Conservation (phyloP, 805 yeast species). For the Ogataea siamensis region DNA sequence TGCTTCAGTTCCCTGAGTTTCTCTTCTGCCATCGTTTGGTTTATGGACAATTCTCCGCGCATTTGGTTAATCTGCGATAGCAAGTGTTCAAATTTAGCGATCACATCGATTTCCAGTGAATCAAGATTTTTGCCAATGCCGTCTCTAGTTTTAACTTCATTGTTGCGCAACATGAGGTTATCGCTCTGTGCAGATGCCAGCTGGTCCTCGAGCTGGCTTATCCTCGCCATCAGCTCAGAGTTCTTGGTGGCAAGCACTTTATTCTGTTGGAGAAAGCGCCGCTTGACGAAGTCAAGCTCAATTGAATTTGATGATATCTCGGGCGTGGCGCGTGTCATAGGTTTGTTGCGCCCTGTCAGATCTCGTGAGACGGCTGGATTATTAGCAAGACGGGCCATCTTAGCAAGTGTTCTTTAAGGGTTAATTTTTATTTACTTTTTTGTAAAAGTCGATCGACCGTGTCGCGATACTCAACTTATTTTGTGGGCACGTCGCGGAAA, state of each 20-base stretch:
- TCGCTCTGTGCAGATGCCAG: constrained; percentile 30
- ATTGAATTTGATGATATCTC: constrained; percentile 13
- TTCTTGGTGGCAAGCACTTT: constrained; percentile 59
- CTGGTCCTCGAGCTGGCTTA: constrained; percentile 52
- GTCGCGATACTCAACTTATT: constrained; percentile 1
- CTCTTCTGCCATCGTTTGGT: constrained; percentile 1
- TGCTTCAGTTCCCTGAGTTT: constrained; percentile 9
- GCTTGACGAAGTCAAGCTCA: constrained; percentile 20
- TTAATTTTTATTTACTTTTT: constrained; percentile 5
- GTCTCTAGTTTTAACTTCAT: constrained; percentile 20
- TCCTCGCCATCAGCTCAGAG: constrained; percentile 48
- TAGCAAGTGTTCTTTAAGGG: constrained; percentile 4
- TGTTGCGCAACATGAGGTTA: constrained; percentile 28
- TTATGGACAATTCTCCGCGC: constrained; percentile 13
- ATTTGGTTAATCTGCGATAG: constrained; percentile 11
- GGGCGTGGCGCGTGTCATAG: constrained; percentile 10
- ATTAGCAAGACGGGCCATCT: constrained; percentile 25
- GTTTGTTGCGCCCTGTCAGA: constrained; percentile 2
- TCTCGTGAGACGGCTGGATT: constrained; percentile 15
- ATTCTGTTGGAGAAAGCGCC: constrained; percentile 45
- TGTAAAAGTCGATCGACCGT: not conserved
- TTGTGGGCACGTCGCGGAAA: no score
- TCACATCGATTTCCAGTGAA: constrained; percentile 14
- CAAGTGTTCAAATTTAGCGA: constrained; percentile 14
- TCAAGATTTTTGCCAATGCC: constrained; percentile 7